Base-by-base conservation (phyloP, 129 eudicot species). In the Lonicera japonica region DNA sequence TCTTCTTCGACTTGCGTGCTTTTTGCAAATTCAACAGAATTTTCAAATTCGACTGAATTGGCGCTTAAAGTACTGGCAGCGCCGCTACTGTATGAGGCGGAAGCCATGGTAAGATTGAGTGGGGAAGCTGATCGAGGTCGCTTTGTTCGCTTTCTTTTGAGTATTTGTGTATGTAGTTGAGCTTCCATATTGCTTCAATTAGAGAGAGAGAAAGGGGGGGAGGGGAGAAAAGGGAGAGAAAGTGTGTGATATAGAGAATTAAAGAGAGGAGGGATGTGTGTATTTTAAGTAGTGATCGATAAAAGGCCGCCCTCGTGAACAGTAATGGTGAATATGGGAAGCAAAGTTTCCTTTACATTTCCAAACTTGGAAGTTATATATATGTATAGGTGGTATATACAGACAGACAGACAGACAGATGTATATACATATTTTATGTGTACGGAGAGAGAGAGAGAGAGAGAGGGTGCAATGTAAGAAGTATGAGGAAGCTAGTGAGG, bases 61-160 rank as follows among this genome's bases (percentile, higher is more conserved):
- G 47, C 69, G 21, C 59, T 61, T 11, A 40, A 76, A 8, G 63
- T 61, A 68, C 58, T 25, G 34, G 47, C 56, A 19, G 25, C 41
- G 17, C 40, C 62, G 16, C 29, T 17, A 5, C 56, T 57, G 48
- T 77, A 67, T 4, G 83, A 77, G 11, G 77, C 73, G 18, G 80
- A 71, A 1, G 85, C 79, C 86, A 83, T 76, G 70, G 96, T 76
- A 66, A 84, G 19, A 1, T 79, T 67, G 17, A 83, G 77, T 20
- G 83, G 82, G 4, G 86, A 88, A 0, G 76, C 19, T 38, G 73
- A 77, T 60, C 91, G 56, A 16, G 77, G 74, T 40, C 95, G 88
- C 65, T 89, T 89, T 66, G 86, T 82, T n/a, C 90, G 78, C 76
- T 75, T 89, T 41, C 82, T 77, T 48, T 79, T 89, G 63, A 78